Percentiles rank a stretch among this genome's conserved stretches.
Conservation (phyloP, 2,329 filamentous ascomycete genomes). For the Rutstroemia sp. region DNA sequence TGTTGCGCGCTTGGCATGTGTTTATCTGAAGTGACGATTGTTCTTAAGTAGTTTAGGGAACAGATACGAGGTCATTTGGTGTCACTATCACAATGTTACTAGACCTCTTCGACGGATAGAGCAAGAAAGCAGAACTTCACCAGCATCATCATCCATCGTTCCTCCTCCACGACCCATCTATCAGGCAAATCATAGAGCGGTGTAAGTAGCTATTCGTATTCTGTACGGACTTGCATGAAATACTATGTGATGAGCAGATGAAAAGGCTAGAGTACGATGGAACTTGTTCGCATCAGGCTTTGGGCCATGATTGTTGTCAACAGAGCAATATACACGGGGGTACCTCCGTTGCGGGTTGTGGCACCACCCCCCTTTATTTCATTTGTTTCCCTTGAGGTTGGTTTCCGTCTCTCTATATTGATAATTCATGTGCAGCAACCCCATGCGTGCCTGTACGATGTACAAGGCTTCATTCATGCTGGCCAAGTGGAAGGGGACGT, state of each 20-base stretch:
- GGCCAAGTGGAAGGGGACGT: background rate
- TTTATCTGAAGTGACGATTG: background rate
- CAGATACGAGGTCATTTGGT: too few species aligned
- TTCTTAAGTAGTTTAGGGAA: background rate
- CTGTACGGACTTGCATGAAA: background rate
- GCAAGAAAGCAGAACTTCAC: too few species aligned
- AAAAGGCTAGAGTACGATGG: background rate
- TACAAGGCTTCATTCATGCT: slow-evolving; percentile 3
- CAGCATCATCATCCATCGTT: too few species aligned
- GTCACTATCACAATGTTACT: too few species aligned
- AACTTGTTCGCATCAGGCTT: slow-evolving; percentile 5
- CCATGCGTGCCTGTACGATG: background rate
- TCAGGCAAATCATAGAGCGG: background rate
- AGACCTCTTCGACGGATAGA: too few species aligned
- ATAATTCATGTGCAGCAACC: slow-evolving; percentile 5
- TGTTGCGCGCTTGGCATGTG: background rate
- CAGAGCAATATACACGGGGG: background rate
- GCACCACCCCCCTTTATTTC: slow-evolving; percentile 5
- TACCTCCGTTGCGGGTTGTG: background rate
- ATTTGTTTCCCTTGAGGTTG: slow-evolving; percentile 8
- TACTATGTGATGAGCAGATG: background rate
- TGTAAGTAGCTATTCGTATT: background rate
- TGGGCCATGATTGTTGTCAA: slow-evolving; percentile 7
- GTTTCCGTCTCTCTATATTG: slow-evolving; percentile 7
- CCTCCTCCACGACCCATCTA: background rate